Percentiles rank a stretch among this genome's conserved stretches.
Evolutionary conservation across 2,329 filamentous ascomycete species (phyloP).

Genomic region (Massarina eburnea): DNA sequence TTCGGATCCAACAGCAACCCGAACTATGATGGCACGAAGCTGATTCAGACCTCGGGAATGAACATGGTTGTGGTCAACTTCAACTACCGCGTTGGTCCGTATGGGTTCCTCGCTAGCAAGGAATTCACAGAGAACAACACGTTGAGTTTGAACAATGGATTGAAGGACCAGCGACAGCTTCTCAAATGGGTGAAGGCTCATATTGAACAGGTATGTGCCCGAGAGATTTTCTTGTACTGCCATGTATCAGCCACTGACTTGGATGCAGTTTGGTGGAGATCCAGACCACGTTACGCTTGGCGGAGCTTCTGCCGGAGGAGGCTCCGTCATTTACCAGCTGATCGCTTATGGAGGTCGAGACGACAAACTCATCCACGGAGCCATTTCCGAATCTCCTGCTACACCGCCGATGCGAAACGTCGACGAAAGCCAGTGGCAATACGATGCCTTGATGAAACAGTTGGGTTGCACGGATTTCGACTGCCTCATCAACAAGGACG

Average conservation of each 20-base stretch:
- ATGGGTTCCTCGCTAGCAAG: conserved; percentile 41
- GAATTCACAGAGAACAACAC: conserved; percentile 28
- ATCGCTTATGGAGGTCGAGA: conserved; percentile 41
- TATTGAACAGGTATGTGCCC: conserved; percentile 25
- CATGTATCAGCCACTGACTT: conserved; percentile 1
- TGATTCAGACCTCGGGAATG: conserved; percentile 34
- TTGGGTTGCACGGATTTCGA: conserved; percentile 41
- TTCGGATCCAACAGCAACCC: conserved; percentile 41
- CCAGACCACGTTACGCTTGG: conserved; percentile 42
- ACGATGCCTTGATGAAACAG: conserved; percentile 38
- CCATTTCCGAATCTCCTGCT: conserved; percentile 35
- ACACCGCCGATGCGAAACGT: conserved; percentile 45
- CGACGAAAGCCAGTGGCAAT: conserved; percentile 46
- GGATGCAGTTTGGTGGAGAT: conserved; percentile 41
- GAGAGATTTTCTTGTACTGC: background rate
- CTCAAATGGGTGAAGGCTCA: conserved; percentile 42
- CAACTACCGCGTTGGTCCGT: conserved; percentile 45
- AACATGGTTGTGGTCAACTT: conserved; percentile 44
- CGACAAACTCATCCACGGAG: conserved; percentile 41
- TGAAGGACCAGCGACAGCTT: conserved; percentile 41
- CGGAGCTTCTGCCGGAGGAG: conserved; percentile 45
- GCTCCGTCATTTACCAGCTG: conserved; percentile 41
- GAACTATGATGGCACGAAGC: conserved; percentile 37
- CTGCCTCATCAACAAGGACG: conserved; percentile 43
- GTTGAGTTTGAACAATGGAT: conserved; percentile 40